Evolutionary conservation across 768 basidiomycete species (phyloP), one percentile per base, ranked within the genome.

Genomic region (Lactifluus hygrophoroides): DNA sequence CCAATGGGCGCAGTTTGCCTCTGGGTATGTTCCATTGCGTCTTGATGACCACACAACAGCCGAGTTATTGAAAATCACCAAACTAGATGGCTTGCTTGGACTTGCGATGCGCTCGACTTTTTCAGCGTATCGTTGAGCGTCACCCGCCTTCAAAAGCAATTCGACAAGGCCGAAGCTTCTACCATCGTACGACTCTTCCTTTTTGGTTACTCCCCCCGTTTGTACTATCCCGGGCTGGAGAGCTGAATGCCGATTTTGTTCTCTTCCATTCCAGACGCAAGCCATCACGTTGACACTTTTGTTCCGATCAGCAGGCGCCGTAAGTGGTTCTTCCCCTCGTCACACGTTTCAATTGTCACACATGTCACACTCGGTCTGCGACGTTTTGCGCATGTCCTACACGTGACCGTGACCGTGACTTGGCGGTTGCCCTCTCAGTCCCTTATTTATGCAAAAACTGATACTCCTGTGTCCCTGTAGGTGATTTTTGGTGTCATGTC

Each of bases 31-130:
- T 21, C 14, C 25, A 8, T 9, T 21, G n/a, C 10, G 5, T 5
- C 56, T 30, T 14, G 11, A n/a, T n/a, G n/a, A n/a, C n/a, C n/a
- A n/a, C n/a, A n/a, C n/a, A n/a, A n/a, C n/a, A n/a, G n/a, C n/a
- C n/a, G n/a, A n/a, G n/a, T n/a, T n/a, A n/a, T n/a, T n/a, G n/a
- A n/a, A n/a, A n/a, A n/a, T n/a, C n/a, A n/a, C n/a, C n/a, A n/a
- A n/a, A n/a, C n/a, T n/a, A n/a, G n/a, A n/a, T 91, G 85, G 85
- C 74, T 93, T 13, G 88, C 89, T 0, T 94, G 91, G 91, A 86
- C 86, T 3, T 85, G 82, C 70, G 90, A 93, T 66, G 88, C 90
- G 0, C 80, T 90, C 67, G 92, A 93, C 69, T 93, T 89, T 72
- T 94, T 93, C 75, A 78, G 81, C 16, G 91, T 86, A 8, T 83